Evolutionary conservation across 257 asterid species (phyloP).

Genomic region (Solanum piurae): DNA sequence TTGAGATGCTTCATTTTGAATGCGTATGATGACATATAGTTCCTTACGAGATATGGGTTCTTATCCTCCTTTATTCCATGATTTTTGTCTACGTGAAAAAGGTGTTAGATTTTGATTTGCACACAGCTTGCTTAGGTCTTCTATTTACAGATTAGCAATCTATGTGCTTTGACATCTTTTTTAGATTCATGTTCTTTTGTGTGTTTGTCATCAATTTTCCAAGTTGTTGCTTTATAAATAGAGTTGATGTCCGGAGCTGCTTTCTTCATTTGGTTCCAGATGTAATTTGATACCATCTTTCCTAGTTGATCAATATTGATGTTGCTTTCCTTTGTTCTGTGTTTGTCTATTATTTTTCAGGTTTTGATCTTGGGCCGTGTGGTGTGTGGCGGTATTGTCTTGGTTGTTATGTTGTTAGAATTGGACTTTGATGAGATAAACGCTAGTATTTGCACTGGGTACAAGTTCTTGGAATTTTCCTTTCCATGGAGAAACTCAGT

Average conservation of each 20-base stretch:
- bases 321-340: neutral
- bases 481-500: neutral
- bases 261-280: neutral
- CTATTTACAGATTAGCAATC: too few species aligned
- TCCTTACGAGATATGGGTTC: too few species aligned
- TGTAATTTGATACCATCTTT: neutral
- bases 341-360: neutral
- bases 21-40: too few species aligned
- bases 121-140: too few species aligned
- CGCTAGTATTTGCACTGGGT: neutral
- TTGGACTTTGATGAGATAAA: neutral
- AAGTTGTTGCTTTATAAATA: neutral
- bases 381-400: neutral
- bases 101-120: too few species aligned
- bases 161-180: too few species aligned
- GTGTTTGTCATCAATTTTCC: neutral
- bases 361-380: neutral
- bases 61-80: neutral
- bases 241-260: neutral
- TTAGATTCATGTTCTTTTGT: neutral
- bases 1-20: too few species aligned
- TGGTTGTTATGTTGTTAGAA: neutral
- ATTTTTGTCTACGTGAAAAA: too few species aligned
- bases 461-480: neutral
- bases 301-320: neutral